Base-by-base conservation (phyloP, 2,329 filamentous ascomycete species). In the Pestalotiopsis sp. region DNA sequence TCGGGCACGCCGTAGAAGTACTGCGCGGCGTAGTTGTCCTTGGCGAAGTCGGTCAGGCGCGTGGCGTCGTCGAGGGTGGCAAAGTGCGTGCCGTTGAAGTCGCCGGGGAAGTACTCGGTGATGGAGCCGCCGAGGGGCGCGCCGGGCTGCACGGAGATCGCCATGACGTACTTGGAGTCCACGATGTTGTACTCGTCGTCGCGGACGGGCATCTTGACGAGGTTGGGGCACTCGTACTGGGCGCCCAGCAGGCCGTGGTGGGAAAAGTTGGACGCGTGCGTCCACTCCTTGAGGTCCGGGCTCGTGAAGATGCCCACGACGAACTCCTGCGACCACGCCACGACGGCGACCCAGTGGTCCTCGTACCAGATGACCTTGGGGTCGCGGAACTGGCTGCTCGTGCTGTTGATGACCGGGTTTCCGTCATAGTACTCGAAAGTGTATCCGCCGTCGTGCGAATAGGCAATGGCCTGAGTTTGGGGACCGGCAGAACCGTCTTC, bases 1-100 rank as follows among this genome's bases (percentile, higher is more conserved):
- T 79, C 78, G 0, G 83, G 75, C 58, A 82, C 75, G 4, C 82
- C 82, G 64, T 83, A 83, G 76, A 88, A 90, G 77, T 84, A 89
- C 72, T 89, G 87, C 0, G 81, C 85, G 0, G 88, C 88, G 72
- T 88, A 87, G 74, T 86, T 87, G 73, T 88, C 86, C 74, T 85
- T 84, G 23, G 76, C 81, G 25, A 86, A 85, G 70, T 86, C 83
- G 5, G 80, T 79, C 17, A 85, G 77, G 3, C 81, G 77, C 7
- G 81, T 79, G 6, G 77, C 78, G 1, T 70, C 73, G 70, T 87
- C 86, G 31, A 80, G 77, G 1, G 84, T 75, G 17, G 73, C 77
- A 69, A 90, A 91, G 74, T 89, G 86, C 0, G 87, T 90, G n/a
- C 89, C 90, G 71, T 92, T 90, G 80, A 91, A 91, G 2, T 77